A percentile compares a stretch with the other conserved stretches of the same genome.
phyloP scores from a whole-genome alignment of 2,329 filamentous ascomycete species.

The Phaeosphaeria sp. region DNA sequence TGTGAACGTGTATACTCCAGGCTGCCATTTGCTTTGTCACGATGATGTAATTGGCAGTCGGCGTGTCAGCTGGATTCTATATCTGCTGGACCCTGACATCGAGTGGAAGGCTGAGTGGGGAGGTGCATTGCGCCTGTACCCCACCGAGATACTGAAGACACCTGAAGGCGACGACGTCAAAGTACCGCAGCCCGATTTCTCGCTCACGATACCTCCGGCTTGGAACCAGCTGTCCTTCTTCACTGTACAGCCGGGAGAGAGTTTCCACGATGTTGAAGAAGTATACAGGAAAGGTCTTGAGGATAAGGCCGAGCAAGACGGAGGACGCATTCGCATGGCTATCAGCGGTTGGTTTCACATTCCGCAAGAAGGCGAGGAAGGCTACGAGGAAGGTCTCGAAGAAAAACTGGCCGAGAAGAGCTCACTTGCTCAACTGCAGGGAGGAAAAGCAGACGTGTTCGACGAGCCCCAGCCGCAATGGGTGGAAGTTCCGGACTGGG shows the following conservation, averaged over 20 bases:
- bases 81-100: constrained; percentile 88
- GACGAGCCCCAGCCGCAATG: constrained; percentile 75
- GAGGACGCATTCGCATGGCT: constrained; percentile 88
- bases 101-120: constrained; percentile 94
- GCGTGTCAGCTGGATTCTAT: constrained; percentile 95
- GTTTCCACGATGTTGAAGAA: constrained; percentile 98
- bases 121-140: constrained; percentile 87
- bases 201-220: constrained; percentile 85
- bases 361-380: constrained; percentile 90
- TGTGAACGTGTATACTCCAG: constrained; percentile 97
- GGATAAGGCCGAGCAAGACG: constrained; percentile 69
- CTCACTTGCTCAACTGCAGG: constrained; percentile 89
- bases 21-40: constrained; percentile 93
- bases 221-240: constrained; percentile 99
- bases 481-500: constrained; percentile 49
- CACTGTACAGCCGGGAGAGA: constrained; percentile 96
- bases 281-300: constrained; percentile 75
- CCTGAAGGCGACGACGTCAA: constrained; percentile 76
- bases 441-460: constrained; percentile 82
- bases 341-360: constrained; percentile 99
- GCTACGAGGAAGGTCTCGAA: constrained; percentile 86
- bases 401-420: constrained; percentile 88
- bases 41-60: constrained; percentile 99
- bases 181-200: constrained; percentile 78
- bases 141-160: constrained; percentile 68